These are phyloP conservation scores for Hypoxylon fuscum DNA, from an alignment of 495 filamentous ascomycete genomes.

Conservation along the genomic window DNA sequence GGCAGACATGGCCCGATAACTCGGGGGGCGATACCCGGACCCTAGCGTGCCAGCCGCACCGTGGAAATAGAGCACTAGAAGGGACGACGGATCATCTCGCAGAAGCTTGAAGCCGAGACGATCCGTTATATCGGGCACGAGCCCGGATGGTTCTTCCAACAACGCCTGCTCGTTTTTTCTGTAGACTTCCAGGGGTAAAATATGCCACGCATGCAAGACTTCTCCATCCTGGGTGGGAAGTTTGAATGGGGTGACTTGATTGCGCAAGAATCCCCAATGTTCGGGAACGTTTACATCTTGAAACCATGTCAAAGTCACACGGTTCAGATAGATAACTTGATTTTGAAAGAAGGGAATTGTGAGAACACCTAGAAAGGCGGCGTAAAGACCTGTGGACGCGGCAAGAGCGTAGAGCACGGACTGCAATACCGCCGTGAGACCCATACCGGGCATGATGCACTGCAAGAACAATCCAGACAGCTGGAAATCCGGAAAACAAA, in stretches of 20 bases:
- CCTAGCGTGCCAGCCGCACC: conserved; percentile 50
- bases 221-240: conserved; percentile 66
- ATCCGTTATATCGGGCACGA: conserved; percentile 53
- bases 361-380: not conserved
- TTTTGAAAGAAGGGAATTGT: not conserved
- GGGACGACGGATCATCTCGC: conserved; percentile 61
- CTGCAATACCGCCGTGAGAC: not conserved
- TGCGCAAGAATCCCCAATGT: conserved; percentile 40
- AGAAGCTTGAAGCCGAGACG: conserved; percentile 61
- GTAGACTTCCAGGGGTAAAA: conserved; percentile 65
- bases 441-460: not conserved
- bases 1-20: conserved; percentile 60
- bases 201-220: conserved; percentile 68
- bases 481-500: not conserved
- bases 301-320: not conserved
- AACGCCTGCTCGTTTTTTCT: conserved; percentile 48
- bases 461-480: not conserved
- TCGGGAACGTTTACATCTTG: conserved; percentile 19
- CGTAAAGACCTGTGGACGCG: not conserved
- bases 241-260: conserved; percentile 68
- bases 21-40: conserved; percentile 60
- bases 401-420: not conserved
- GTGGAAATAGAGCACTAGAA: conserved; percentile 67
- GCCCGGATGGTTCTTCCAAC: conserved; percentile 51
- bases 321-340: not conserved